Evolutionary conservation across 176 grass and related monocot species (phyloP).

Genomic region (Pontederia paniculata): DNA sequence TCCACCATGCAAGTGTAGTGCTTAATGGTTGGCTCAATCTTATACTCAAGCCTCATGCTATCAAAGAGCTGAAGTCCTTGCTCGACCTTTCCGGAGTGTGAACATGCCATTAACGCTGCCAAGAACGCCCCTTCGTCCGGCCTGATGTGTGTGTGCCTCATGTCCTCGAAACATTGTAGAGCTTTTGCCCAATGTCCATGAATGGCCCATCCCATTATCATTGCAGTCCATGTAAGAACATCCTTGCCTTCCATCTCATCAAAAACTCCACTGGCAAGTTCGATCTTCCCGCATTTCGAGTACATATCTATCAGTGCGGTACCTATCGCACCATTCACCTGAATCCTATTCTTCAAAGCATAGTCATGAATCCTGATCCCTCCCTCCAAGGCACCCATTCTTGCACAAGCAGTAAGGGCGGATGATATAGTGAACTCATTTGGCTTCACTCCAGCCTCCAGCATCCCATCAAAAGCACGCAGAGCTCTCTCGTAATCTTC

Average conservation of each 20-base stretch:
- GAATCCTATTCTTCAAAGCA: conserved; percentile 7
- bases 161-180: conserved; percentile 25
- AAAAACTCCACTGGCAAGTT: too few relatives aligned
- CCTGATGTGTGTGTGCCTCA: conserved; percentile 21
- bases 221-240: too few relatives aligned
- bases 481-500: conserved; percentile 7
- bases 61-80: conserved; percentile 18
- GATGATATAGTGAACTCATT: conserved; percentile 13
- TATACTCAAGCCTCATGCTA: conserved; percentile 29
- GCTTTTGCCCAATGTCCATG: conserved; percentile 25
- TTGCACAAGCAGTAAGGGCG: conserved; percentile 8
- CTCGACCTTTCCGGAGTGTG: conserved; percentile 14
- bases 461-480: conserved; percentile 10
- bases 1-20: conserved; percentile 37
- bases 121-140: conserved; percentile 23
- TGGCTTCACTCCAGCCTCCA: background rate
- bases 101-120: conserved; percentile 30
- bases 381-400: conserved; percentile 21
- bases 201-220: conserved; percentile 28
- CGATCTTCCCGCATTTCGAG: too few relatives aligned
- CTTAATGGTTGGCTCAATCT: conserved; percentile 29
- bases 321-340: conserved; percentile 15
- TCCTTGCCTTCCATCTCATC: too few relatives aligned
- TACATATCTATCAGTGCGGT: conserved; percentile 34
- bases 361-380: conserved; percentile 20